Percentiles rank a stretch among this genome's conserved stretches.
Evolutionary conservation across 1,139 yeast genomes (phyloP).

Genomic region (Nematodospora anomalae): DNA sequence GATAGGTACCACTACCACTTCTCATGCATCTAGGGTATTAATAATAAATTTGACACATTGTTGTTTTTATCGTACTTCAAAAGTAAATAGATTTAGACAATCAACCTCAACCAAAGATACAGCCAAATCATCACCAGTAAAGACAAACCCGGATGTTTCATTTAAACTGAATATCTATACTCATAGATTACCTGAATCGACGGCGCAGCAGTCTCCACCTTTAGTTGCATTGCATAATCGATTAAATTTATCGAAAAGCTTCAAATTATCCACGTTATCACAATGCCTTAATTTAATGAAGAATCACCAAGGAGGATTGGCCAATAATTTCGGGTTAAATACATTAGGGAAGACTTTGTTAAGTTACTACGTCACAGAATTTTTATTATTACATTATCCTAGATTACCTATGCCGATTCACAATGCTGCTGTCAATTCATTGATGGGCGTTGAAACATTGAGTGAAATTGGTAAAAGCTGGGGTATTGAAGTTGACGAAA

Average conservation of each 20-base stretch:
- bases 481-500: slow-evolving; percentile 83
- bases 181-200: slow-evolving; percentile 49
- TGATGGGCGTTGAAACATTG: slow-evolving; percentile 64
- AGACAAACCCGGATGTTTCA: neutral
- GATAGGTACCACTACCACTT: neutral
- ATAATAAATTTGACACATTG: neutral
- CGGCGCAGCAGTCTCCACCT: slow-evolving; percentile 59
- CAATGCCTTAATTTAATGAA: slow-evolving; percentile 62
- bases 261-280: slow-evolving; percentile 68
- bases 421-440: slow-evolving; percentile 71
- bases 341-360: slow-evolving; percentile 78
- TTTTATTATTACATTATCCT: slow-evolving; percentile 76
- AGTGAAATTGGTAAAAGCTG: slow-evolving; percentile 67
- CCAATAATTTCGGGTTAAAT: slow-evolving; percentile 78
- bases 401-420: slow-evolving; percentile 82
- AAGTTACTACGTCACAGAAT: slow-evolving; percentile 73
- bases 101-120: neutral
- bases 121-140: neutral
- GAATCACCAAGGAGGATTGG: slow-evolving; percentile 42
- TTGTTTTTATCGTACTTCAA: neutral
- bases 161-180: slow-evolving; percentile 32
- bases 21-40: slow-evolving; percentile 14
- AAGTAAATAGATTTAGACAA: neutral
- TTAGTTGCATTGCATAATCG: slow-evolving; percentile 81
- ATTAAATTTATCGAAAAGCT: slow-evolving; percentile 56